A percentile compares a stretch with the other conserved stretches of the same genome.
Evolutionary conservation across 768 basidiomycete genomes (phyloP).

Genomic region (Jaapia argillacea): DNA sequence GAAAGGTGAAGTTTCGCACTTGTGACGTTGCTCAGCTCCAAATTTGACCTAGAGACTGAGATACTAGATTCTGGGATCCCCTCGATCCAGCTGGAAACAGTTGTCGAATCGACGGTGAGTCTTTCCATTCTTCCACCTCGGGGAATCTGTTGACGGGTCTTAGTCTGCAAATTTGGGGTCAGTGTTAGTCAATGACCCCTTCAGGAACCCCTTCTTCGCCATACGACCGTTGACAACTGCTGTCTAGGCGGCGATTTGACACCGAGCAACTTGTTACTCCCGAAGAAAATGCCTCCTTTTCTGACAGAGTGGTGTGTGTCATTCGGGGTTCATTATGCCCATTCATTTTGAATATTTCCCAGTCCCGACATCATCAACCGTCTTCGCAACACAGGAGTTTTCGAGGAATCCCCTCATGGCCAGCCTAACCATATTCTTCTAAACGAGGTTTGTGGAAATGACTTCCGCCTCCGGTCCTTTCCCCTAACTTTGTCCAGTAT

Average conservation of each 20-base stretch:
- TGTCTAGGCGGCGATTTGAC: no score
- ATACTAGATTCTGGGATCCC: constrained; percentile 67
- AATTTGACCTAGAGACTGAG: no score
- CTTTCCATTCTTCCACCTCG: constrained; percentile 5
- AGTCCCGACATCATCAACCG: constrained; percentile 75
- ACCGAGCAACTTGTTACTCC: no score
- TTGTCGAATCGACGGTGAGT: constrained; percentile 61
- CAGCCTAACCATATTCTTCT: constrained; percentile 84
- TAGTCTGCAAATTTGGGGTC: constrained; percentile 72
- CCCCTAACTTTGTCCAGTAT: constrained; percentile 38
- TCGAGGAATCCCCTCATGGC: constrained; percentile 51
- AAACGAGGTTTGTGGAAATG: constrained; percentile 52
- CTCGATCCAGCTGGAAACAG: constrained; percentile 77
- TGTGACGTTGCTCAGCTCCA: neutral
- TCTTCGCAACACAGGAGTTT: constrained; percentile 53
- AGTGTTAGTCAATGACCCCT: constrained; percentile 11
- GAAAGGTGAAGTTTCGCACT: constrained; percentile 64
- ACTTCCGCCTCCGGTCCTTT: constrained; percentile 9
- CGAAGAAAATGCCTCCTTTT: no score
- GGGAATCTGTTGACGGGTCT: neutral
- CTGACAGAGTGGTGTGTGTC: no score
- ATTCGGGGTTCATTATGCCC: no score
- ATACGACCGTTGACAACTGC: no score
- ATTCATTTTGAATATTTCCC: no score
- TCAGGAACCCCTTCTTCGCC: constrained; percentile 2